A percentile compares a stretch with the other conserved stretches of the same genome.
Evolutionary conservation across 768 basidiomycete genomes (phyloP).

Genomic region (Candolleomyces eurysporus): DNA sequence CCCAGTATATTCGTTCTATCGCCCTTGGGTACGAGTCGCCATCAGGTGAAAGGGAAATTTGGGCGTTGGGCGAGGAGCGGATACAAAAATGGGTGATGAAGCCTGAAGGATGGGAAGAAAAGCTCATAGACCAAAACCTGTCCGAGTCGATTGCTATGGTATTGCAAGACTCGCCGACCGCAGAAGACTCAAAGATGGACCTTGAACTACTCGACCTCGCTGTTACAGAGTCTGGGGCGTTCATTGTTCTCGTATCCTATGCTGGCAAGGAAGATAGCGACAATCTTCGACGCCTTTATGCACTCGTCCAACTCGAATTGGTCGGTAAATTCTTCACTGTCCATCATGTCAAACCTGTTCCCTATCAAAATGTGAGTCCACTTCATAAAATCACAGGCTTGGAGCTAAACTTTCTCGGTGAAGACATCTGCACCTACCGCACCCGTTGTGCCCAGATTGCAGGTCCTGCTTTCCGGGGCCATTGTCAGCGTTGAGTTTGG

Average conservation of each 20-base stretch:
- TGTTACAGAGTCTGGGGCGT: slow-evolving; percentile 52
- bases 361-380: slow-evolving; percentile 69
- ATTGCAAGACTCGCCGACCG: slow-evolving; percentile 41
- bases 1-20: slow-evolving; percentile 66
- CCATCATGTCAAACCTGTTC: slow-evolving; percentile 54
- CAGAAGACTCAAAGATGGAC: slow-evolving; percentile 48
- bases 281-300: slow-evolving; percentile 62
- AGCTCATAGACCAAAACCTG: slow-evolving; percentile 57
- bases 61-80: slow-evolving; percentile 65
- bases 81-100: slow-evolving; percentile 72
- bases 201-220: slow-evolving; percentile 73
- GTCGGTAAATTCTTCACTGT: slow-evolving; percentile 42
- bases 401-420: neutral
- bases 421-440: slow-evolving; percentile 68
- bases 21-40: slow-evolving; percentile 44
- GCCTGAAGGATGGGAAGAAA: slow-evolving; percentile 68
- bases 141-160: slow-evolving; percentile 44
- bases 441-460: slow-evolving; percentile 70
- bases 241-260: slow-evolving; percentile 68
- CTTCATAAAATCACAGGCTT: neutral
- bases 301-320: slow-evolving; percentile 51
- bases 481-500: slow-evolving; percentile 69
- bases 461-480: slow-evolving; percentile 56
- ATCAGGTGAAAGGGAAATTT: slow-evolving; percentile 53
- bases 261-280: slow-evolving; percentile 52